Conservation (phyloP, 208 protist genomes). For the Leishmania tropica region DNA sequence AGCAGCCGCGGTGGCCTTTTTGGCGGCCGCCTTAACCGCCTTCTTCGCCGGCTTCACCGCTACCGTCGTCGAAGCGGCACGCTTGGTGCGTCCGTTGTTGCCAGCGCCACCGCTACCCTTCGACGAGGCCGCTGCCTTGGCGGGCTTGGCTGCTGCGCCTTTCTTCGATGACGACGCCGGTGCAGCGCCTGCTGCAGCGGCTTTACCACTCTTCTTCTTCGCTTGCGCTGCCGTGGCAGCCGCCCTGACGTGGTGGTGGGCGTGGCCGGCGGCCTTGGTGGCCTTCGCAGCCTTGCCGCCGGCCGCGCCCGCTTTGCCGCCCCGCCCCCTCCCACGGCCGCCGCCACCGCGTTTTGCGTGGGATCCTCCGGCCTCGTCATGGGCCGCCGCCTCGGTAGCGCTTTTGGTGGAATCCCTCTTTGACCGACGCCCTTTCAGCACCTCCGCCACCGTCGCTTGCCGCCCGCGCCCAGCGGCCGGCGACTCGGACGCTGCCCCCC, state of each 20-base stretch:
- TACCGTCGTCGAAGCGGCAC: constrained; percentile 11
- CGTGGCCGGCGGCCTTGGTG: constrained; percentile 9
- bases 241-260: not conserved
- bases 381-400: constrained; percentile 9
- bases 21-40: constrained; percentile 38
- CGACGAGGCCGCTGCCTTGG: not conserved
- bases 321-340: not conserved
- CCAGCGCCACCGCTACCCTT: constrained; percentile 13
- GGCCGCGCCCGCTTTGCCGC: constrained; percentile 1
- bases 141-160: constrained; percentile 37
- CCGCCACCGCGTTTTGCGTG: constrained; percentile 7
- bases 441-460: constrained; percentile 26
- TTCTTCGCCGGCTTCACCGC: constrained; percentile 37
- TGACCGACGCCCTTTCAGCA: constrained; percentile 16
- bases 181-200: constrained; percentile 2
- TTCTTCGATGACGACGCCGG: constrained; percentile 8
- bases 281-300: constrained; percentile 8
- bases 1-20: constrained; percentile 25
- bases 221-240: not conserved
- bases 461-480: constrained; percentile 18
- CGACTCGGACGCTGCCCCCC: not conserved
- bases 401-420: constrained; percentile 25
- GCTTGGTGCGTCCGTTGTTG: constrained; percentile 22
- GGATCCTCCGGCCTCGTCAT: not conserved
- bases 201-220: constrained; percentile 21